Evolutionary conservation across 768 basidiomycete species (phyloP), one percentile per base, ranked within the genome.

Genomic region (Grammothele lineata): DNA sequence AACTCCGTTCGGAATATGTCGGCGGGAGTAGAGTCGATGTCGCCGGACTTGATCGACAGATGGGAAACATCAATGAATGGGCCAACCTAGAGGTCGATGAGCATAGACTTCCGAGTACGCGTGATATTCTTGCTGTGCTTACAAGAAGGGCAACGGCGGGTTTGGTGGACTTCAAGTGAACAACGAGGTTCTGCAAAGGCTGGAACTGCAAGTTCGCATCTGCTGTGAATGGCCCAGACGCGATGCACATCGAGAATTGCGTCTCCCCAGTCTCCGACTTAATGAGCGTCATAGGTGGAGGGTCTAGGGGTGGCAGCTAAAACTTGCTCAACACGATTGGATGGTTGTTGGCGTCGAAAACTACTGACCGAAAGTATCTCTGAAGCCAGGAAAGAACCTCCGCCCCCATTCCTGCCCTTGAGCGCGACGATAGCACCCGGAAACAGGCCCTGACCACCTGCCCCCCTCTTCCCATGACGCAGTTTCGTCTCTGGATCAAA

Each of bases 341-440:
- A 36, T 6, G 9, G 35, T n/a, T 17, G 8, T 36, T n/a, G n/a
- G n/a, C n/a, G n/a, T n/a, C n/a, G n/a, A n/a, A n/a, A n/a, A n/a
- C 7, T 15, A 68, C 86, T 62, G 60, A 97, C 95, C 54, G 81
- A 69, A 30, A 96, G 64, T 8, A 95, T 71, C 58, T 97, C 92
- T 21, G 80, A 79, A 0, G 86, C 94, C 9, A 81, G 72, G 61
- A 97, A 98, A 69, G 82, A 82, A 3, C 83, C 87, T 5, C 90
- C 93, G 2, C 92, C 90, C 1, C 93, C 92, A 64, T 98, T 98
- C 62, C 77, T 80, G 0, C 96, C 96, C 51, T 81, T 88, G 25
- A 97, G 60, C 0, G 86, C 92, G 1, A 85, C 85, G 42, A 98
- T 80, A 23, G 83, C 83, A 3, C 96, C 96, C 4, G 93, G 92